Percentiles rank a stretch among this genome's conserved stretches.
Evolutionary conservation across 805 yeast genomes (phyloP).

Genomic region (Cyberlindnera japonica): DNA sequence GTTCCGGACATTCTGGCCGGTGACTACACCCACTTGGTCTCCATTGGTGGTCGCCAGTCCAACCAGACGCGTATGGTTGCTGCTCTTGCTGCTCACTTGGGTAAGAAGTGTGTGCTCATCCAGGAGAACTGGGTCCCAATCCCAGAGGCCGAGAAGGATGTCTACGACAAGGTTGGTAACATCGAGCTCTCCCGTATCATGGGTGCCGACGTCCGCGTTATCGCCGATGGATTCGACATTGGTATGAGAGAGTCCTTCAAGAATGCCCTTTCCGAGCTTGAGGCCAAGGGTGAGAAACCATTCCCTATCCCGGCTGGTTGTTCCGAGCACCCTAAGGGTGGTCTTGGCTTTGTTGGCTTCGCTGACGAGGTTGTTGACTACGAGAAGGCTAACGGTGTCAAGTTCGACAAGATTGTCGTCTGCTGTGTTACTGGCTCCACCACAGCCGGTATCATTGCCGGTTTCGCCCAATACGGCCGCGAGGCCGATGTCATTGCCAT

Average conservation of each 20-base stretch:
- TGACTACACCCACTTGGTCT: slow-evolving; percentile 19
- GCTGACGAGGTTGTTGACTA: slow-evolving; percentile 16
- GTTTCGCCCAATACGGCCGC: slow-evolving; percentile 19
- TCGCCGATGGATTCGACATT: slow-evolving; percentile 18
- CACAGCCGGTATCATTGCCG: slow-evolving; percentile 20
- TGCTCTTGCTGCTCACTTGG: slow-evolving; percentile 18
- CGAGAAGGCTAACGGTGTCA: slow-evolving; percentile 11
- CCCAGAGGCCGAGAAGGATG: slow-evolving; percentile 20
- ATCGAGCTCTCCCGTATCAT: slow-evolving; percentile 19
- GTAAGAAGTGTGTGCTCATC: slow-evolving; percentile 19
- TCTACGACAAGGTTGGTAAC: slow-evolving; percentile 19
- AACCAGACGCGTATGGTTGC: slow-evolving; percentile 21
- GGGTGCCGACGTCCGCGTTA: slow-evolving; percentile 21
- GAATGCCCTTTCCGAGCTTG: slow-evolving; percentile 14
- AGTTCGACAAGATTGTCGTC: slow-evolving; percentile 19
- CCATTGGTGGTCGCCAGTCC: slow-evolving; percentile 19
- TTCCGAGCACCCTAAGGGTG: slow-evolving; percentile 20
- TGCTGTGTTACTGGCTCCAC: slow-evolving; percentile 21
- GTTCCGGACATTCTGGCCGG: slow-evolving; percentile 19
- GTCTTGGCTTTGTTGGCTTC: slow-evolving; percentile 18
- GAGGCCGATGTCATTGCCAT: slow-evolving; percentile 19
- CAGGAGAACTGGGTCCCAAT: slow-evolving; percentile 22
- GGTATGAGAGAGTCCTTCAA: slow-evolving; percentile 19
- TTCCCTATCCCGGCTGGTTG: slow-evolving; percentile 19
- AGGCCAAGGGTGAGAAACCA: slow-evolving; percentile 15